Base-by-base conservation (phyloP, 768 basidiomycete species). In the Daedalea quercina region DNA sequence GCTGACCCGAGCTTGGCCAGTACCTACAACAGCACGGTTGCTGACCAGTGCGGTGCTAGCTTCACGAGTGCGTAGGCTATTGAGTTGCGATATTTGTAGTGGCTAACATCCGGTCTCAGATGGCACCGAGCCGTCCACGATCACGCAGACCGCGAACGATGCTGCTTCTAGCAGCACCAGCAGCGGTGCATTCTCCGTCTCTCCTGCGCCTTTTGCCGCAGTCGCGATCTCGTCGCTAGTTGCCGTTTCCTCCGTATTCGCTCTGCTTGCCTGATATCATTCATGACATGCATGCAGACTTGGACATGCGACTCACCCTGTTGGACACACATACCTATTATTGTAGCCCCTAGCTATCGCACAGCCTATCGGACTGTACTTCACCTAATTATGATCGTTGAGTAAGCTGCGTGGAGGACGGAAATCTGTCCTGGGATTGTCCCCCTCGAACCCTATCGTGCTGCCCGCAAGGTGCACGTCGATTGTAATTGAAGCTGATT, bases 21-120 rank as follows among this genome's bases (percentile, higher is more conserved):
- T 25, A 55, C 59, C 41, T 50, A 25, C 23, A 45, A 61, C 31
- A 47, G 51, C 31, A 53, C 53, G 41, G 34, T 69, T 42, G 49
- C 50, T 22, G 43, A 42, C 20, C 26, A 53, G 42, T 71, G 70
- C 55, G 69, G 70, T 44, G 47, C 64, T 25, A 57, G 56, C 46
- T 70, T 71, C 51, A 41, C 52, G 37, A 57, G 69, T 70, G 45
- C 15, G 68, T 62, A 4, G 11, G 23, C 19, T 40, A 1, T 25
- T 42, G 22, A 11, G n/a, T n/a, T 46, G 24, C 50, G 35, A 20
- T 50, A 9, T 15, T 47, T 19, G 7, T 28, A 43, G n/a, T 15
- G 44, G 48, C 11, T 31, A 3, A 8, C 25, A 45, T 20, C 9
- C 33, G 37, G 49, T 22, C 9, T 12, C 45, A 70, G 69, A 66